Percentiles rank a stretch among this genome's conserved stretches.
Conservation (phyloP, 1,284 basidiomycete species). For the Cryptococcus amylolentus region DNA sequence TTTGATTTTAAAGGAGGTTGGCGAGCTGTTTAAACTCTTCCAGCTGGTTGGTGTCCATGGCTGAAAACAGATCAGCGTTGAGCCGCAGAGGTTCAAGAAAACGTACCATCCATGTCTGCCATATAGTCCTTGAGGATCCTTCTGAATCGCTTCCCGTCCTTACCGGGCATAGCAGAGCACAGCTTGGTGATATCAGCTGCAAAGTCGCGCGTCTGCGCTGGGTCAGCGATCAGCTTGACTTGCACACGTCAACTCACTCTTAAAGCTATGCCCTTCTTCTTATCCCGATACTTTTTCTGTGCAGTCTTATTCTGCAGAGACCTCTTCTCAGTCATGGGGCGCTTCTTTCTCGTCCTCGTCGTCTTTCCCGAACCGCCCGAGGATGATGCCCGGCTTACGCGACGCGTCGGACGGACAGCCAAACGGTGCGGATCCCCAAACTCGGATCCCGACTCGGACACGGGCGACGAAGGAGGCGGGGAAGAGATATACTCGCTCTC, state of each 20-base stretch:
- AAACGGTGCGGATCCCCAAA: too few relatives aligned
- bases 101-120: neutral
- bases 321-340: neutral
- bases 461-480: too few relatives aligned
- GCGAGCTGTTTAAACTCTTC: neutral
- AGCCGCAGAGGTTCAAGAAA: neutral
- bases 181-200: neutral
- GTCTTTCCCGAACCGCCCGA: neutral
- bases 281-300: slow-evolving; percentile 13
- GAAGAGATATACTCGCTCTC: too few relatives aligned
- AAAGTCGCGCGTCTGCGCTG: neutral
- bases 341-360: neutral
- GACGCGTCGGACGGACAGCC: neutral
- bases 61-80: neutral
- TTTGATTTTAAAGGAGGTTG: neutral
- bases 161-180: neutral
- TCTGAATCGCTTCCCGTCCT: neutral
- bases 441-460: too few relatives aligned
- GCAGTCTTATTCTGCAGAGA: neutral
- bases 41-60: neutral
- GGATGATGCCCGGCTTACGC: neutral
- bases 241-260: neutral
- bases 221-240: neutral
- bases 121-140: neutral
- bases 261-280: neutral